Base-by-base conservation (phyloP, 2,329 filamentous ascomycete species). In the Neocatenulostroma microsporum region DNA sequence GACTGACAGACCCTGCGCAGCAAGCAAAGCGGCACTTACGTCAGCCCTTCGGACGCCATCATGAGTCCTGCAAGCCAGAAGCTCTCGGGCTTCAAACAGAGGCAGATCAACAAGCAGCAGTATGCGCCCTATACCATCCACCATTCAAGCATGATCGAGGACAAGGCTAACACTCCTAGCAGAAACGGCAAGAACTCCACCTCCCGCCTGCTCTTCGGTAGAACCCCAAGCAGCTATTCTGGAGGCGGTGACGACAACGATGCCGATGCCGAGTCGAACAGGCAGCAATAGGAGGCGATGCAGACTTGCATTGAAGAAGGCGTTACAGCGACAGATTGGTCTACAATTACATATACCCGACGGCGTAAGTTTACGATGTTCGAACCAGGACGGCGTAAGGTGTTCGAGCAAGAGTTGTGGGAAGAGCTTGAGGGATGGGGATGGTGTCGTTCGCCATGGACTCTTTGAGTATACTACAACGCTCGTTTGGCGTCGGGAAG, bases 21-120 rank as follows among this genome's bases (percentile, higher is more conserved):
- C n/a, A 31, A 41, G 33, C 34, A 43, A 26, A 45, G 40, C 30
- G 66, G 70, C 51, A 67, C 73, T 48, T 89, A 88, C 64, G 70
- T 88, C 59, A 88, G 82, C 13, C 85, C 85, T 3, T 88, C 83
- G n/a, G 85, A 93, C 62, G 79, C 78, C 63, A 88, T 93, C 68
- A 84, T 87, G 79, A 87, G 82, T 52, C 85, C 85, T 23, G 87
- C 84, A 62, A 83, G 80, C 13, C 80, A 83, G 61, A 91, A 91
- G 72, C 74, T 91, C 53, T 82, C 73, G 46, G 80, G 82, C 26
- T 77, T 88, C 62, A 82, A 84, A 64, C 84, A 76, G 66, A 87
- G 86, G 69, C 80, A 85, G 55, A 79, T 79, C 45, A 74, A 73
- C 65, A 89, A 87, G 81, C 46, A 53, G 46, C 45, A 51, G 51